Evolutionary conservation across 2,329 filamentous ascomycete species (phyloP), one percentile per base, ranked within the genome.

Genomic region (Geoglossum cookeanum): DNA sequence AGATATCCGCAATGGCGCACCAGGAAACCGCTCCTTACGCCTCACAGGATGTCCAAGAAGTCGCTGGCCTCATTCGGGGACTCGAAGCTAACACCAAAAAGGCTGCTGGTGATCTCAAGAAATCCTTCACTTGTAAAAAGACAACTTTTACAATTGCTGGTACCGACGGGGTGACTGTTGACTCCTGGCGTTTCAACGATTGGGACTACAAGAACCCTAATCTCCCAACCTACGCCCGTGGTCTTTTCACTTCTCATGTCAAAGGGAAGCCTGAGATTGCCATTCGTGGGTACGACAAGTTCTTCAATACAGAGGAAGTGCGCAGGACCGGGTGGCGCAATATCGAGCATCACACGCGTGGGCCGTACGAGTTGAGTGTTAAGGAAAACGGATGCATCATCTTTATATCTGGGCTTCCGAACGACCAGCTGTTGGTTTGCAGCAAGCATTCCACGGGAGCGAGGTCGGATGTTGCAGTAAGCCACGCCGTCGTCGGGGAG

Each of bases 331-430:
- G 83, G 64, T 98, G 92, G 92, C 69, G 74, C 15, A 86, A 84
- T 65, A 87, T 98, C 59, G 75, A 84, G 66, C 70, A 71, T 32
- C 77, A 85, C 58, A 97, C 92, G 0, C 74, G 80, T 61, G 89
- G 88, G 0, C 92, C 92, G 0, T 98, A 97, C 64, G 92, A 98
- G 71, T 74, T 98, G 58, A 97, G 89, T 58, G 80, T 97, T 56
- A 98, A 98, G 72, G 92, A 98, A 71, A 98, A 98, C 65, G 92
- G 92, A n/a, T 98, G 92, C 70, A 98, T 98, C 69, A 96, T 98
- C 63, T 98, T 98, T 73, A 82, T 98, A 49, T 84, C 89, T 15
- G 92, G 90, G 13, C 75, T 98, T 27, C 87, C 94, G 65, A 90
- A 96, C 64, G 90, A 81, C 39, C 88, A 87, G 1, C 74, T 98